Conservation (phyloP, 495 filamentous ascomycete genomes). For the Lichina pygmaea region DNA sequence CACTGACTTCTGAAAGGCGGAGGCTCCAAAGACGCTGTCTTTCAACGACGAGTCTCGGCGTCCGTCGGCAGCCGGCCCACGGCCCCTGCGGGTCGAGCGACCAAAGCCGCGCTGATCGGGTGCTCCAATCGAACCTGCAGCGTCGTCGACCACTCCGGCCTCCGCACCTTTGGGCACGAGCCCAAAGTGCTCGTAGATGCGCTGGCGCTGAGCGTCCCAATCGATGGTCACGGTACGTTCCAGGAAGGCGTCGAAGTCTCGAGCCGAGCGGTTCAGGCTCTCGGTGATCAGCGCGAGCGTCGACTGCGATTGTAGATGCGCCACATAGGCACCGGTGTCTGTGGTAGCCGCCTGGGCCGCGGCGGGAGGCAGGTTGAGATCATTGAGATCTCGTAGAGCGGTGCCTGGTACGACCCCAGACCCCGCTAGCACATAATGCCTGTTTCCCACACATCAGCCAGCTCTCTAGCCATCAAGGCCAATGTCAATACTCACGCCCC, state of each 20-base stretch:
- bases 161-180: conserved; percentile 36
- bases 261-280: conserved; percentile 56
- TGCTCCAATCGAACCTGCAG: conserved; percentile 10
- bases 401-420: conserved; percentile 64
- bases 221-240: conserved; percentile 86
- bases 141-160: conserved; percentile 15
- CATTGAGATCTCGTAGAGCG: conserved; percentile 51
- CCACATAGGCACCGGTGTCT: conserved; percentile 59
- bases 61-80: conserved; percentile 4
- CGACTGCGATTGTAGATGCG: conserved; percentile 65
- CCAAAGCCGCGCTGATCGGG: conserved; percentile 21
- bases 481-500: conserved; percentile 20
- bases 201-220: conserved; percentile 78
- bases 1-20: conserved; percentile 48
- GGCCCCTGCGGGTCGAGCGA: conserved; percentile 21
- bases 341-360: conserved; percentile 9
- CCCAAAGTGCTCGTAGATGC: conserved; percentile 90
- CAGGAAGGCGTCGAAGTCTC: conserved; percentile 75
- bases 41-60: conserved; percentile 11
- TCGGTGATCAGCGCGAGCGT: conserved; percentile 78
- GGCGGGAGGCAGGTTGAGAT: conserved; percentile 20
- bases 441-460: conserved; percentile 5
- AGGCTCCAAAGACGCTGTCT: conserved; percentile 43
- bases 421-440: conserved; percentile 65
- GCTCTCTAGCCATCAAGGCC: neutral